Evolutionary conservation across 2,329 filamentous ascomycete species (phyloP).

Genomic region (Ascochyta lentis): DNA sequence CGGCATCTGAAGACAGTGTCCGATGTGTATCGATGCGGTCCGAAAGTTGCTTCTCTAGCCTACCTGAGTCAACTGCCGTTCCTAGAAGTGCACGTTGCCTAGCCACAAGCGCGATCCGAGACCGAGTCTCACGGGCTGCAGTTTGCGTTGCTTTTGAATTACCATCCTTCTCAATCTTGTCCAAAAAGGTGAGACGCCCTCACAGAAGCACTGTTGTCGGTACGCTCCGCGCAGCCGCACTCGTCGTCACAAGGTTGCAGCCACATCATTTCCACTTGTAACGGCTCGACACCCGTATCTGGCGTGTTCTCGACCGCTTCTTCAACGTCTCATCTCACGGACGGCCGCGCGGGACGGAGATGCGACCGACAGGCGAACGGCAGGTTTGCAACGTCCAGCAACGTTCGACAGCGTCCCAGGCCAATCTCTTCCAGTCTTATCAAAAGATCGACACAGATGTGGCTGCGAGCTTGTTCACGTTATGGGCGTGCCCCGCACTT

Average conservation of each 20-base stretch:
- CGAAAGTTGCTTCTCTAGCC: neutral
- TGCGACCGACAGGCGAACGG: neutral
- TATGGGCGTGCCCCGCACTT: conserved; percentile 2
- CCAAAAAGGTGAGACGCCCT: neutral
- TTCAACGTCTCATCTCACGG: conserved; percentile 2
- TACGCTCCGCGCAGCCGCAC: conserved; percentile 5
- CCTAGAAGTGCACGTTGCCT: neutral
- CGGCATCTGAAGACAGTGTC: conserved; percentile 13
- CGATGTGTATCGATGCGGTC: neutral
- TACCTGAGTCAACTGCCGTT: neutral
- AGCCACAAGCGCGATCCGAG: conserved; percentile 1
- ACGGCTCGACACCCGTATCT: neutral
- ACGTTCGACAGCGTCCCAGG: conserved; percentile 1
- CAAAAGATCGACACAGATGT: conserved; percentile 5
- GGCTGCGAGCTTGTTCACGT: conserved; percentile 3
- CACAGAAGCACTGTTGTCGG: conserved; percentile 1
- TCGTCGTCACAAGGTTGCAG: neutral
- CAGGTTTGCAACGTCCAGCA: neutral
- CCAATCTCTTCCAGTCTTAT: neutral
- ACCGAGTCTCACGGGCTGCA: neutral
- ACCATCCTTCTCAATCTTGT: neutral
- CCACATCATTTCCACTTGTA: conserved; percentile 10
- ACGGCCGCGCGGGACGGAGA: conserved; percentile 6
- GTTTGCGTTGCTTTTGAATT: neutral
- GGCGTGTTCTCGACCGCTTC: conserved; percentile 5